Conservation (phyloP, 345 rosid genomes). For the Carallia pectinifolia region DNA sequence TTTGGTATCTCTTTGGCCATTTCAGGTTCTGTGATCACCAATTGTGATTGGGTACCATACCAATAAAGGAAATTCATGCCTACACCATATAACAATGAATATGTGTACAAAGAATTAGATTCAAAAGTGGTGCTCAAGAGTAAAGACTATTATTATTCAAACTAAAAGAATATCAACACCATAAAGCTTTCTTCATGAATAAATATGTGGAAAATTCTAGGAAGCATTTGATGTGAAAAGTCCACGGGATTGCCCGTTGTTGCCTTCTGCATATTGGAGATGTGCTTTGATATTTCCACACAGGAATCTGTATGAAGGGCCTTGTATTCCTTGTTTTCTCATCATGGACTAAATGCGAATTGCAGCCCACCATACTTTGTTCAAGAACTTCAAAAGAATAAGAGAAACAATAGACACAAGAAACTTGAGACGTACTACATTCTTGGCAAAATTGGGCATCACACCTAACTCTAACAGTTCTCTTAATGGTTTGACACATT, state of each 20-base stretch:
- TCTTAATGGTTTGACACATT: conserved; percentile 1
- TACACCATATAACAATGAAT: neutral
- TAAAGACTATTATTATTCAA: neutral
- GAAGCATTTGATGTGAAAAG: neutral
- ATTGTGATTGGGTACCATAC: too few species aligned
- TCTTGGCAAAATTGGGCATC: neutral
- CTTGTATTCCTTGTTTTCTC: conserved; percentile 17
- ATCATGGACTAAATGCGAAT: neutral
- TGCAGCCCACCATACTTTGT: conserved; percentile 5
- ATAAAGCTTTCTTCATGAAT: conserved; percentile 14
- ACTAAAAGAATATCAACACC: neutral
- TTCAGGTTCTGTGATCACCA: neutral
- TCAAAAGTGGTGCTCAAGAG: neutral
- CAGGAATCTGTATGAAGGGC: conserved; percentile 18
- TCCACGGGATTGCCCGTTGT: conserved; percentile 2
- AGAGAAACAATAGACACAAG: neutral
- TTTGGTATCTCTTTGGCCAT: neutral
- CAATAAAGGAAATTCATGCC: too few species aligned
- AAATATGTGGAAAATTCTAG: conserved; percentile 12
- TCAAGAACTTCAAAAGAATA: conserved; percentile 3
- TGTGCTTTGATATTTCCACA: conserved; percentile 13
- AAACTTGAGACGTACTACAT: neutral
- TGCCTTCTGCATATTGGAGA: neutral
- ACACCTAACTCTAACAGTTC: neutral
- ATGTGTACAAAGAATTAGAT: neutral